Conservation (phyloP, 306 rosid genomes). For the Citrullus amarus region DNA sequence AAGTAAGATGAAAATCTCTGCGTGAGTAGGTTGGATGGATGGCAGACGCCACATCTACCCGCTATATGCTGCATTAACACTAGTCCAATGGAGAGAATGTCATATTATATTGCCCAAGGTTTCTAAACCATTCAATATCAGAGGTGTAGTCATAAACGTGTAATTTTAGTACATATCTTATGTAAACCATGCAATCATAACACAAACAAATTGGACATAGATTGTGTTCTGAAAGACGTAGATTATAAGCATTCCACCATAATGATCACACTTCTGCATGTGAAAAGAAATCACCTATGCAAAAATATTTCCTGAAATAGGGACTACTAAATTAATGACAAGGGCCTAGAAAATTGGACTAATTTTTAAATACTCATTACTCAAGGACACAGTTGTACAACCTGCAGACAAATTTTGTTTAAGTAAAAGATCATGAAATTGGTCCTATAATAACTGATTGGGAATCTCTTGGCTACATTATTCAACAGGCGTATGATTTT, state of each 20-base stretch:
- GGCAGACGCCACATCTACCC: constrained; percentile 4
- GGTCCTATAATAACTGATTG: neutral
- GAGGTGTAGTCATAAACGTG: constrained; percentile 21
- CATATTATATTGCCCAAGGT: constrained; percentile 13
- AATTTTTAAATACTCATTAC: neutral
- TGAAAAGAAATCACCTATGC: neutral
- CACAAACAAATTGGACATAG: neutral
- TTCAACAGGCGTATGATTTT: neutral
- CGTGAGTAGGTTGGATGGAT: constrained; percentile 2
- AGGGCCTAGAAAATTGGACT: neutral
- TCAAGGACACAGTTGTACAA: too few species aligned
- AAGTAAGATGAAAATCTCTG: neutral
- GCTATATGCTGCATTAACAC: constrained; percentile 63
- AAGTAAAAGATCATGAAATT: neutral
- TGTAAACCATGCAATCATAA: neutral
- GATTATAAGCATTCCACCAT: neutral
- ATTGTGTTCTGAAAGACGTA: neutral
- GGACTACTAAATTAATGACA: neutral
- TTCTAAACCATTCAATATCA: constrained; percentile 12
- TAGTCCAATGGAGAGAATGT: constrained; percentile 16
- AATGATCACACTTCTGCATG: neutral
- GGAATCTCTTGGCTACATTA: neutral
- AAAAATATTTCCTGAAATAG: neutral
- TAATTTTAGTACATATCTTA: neutral
- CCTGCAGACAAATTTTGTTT: too few species aligned